Conservation (phyloP, 2,329 filamentous ascomycete species). For the Aschersonia sp. region DNA sequence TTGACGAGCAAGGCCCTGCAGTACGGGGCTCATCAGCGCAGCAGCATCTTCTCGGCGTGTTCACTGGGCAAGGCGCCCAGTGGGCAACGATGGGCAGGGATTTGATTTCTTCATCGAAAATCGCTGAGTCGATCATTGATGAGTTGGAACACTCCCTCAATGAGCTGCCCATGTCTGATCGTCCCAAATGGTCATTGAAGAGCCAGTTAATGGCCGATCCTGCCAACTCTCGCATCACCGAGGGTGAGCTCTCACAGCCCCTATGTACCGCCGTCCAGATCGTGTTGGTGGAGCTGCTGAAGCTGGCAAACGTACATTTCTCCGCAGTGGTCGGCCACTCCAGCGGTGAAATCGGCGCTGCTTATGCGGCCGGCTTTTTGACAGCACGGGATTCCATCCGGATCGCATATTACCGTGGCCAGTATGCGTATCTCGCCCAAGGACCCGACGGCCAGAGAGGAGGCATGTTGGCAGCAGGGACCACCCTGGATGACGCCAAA, state of each 20-base stretch:
- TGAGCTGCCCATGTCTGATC: background rate
- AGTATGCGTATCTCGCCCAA: background rate
- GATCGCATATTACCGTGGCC: constrained; percentile 4
- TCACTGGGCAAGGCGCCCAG: constrained; percentile 20
- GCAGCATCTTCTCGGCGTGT: constrained; percentile 11
- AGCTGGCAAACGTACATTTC: constrained; percentile 13
- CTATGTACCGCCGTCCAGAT: constrained; percentile 23
- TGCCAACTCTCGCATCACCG: background rate
- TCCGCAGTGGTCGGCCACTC: constrained; percentile 23
- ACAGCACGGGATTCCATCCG: constrained; percentile 1
- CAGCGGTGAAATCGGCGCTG: constrained; percentile 25
- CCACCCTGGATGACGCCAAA: constrained; percentile 1
- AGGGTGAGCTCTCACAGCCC: constrained; percentile 11
- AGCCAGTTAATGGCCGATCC: background rate
- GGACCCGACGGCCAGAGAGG: background rate
- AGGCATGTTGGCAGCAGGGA: constrained; percentile 10
- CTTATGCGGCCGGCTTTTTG: constrained; percentile 17
- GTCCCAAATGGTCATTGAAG: constrained; percentile 2
- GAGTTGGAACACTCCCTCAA: background rate
- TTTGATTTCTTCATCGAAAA: constrained; percentile 7
- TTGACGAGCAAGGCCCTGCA: background rate
- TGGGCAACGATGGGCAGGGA: constrained; percentile 17
- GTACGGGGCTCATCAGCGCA: background rate
- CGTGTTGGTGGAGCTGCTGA: constrained; percentile 22
- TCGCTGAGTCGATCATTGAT: background rate